These are phyloP conservation scores for Coniophora puteana DNA, from an alignment of 1,284 basidiomycete species.

Conservation along the genomic window DNA sequence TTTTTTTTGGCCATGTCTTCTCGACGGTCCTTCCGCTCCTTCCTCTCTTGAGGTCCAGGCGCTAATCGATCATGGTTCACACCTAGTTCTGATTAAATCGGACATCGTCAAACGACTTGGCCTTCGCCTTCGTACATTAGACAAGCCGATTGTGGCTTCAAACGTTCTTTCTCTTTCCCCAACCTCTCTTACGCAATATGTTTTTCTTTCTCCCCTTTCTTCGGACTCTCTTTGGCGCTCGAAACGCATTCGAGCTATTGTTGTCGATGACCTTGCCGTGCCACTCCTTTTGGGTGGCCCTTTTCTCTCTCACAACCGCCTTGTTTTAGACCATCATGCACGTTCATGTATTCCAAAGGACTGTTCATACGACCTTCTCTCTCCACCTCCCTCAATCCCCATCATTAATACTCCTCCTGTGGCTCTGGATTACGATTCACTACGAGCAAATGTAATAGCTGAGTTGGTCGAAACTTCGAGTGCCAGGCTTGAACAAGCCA, in stretches of 20 bases:
- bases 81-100: constrained; percentile 9
- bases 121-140: neutral
- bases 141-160: neutral
- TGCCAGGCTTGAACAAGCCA: too few species aligned
- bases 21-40: constrained; percentile 7
- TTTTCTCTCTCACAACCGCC: constrained; percentile 3
- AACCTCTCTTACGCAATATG: constrained; percentile 4
- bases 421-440: too few species aligned
- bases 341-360: constrained; percentile 20
- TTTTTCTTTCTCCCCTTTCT: constrained; percentile 1
- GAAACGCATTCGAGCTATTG: neutral
- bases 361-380: constrained; percentile 19
- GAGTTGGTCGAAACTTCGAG: too few species aligned
- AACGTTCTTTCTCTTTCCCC: neutral
- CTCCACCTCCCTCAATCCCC: constrained; percentile 4
- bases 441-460: too few species aligned
- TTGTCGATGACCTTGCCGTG: constrained; percentile 4
- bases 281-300: constrained; percentile 5
- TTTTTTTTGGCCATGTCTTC: constrained; percentile 7
- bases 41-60: neutral
- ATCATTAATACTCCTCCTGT: too few species aligned
- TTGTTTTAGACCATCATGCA: constrained; percentile 7
- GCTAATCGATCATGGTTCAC: constrained; percentile 15
- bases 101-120: constrained; percentile 1
- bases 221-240: neutral